phyloP scores from a whole-genome alignment of 2,329 filamentous ascomycete species.

The Bertia moriformis region DNA sequence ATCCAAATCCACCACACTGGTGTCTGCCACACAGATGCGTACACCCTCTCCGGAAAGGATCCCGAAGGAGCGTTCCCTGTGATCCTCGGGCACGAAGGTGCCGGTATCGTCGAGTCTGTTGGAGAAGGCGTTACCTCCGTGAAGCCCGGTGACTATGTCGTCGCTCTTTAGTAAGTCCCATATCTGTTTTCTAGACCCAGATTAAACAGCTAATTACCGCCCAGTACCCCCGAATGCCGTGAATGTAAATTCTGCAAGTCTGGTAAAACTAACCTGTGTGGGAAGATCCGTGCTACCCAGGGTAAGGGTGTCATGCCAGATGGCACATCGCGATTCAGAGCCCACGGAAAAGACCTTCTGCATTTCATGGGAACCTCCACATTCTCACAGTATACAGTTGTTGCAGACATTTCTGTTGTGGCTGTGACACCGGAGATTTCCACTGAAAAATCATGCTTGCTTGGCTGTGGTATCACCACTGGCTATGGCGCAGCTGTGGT shows the following conservation, averaged over 20 bases:
- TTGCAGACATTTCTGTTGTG: slow-evolving; percentile 65
- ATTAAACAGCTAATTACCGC: slow-evolving; percentile 1
- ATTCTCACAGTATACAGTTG: slow-evolving; percentile 66
- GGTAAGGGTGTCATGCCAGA: slow-evolving; percentile 65
- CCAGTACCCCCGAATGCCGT: slow-evolving; percentile 57
- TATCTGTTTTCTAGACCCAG: slow-evolving; percentile 1
- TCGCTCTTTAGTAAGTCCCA: slow-evolving; percentile 41
- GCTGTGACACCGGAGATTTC: slow-evolving; percentile 55
- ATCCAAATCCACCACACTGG: slow-evolving; percentile 66
- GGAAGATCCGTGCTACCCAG: slow-evolving; percentile 64
- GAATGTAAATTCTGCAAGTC: slow-evolving; percentile 73
- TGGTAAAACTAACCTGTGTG: slow-evolving; percentile 66
- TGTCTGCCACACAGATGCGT: slow-evolving; percentile 66
- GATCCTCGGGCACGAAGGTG: slow-evolving; percentile 51
- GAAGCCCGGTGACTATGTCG: slow-evolving; percentile 57
- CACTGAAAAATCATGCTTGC: slow-evolving; percentile 60
- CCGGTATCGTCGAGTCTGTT: slow-evolving; percentile 54
- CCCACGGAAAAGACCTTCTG: slow-evolving; percentile 58
- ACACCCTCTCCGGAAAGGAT: slow-evolving; percentile 55
- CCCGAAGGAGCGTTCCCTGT: slow-evolving; percentile 57
- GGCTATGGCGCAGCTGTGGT: slow-evolving; percentile 63
- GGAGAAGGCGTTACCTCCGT: slow-evolving; percentile 61
- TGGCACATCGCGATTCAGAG: slow-evolving; percentile 59
- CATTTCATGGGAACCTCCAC: slow-evolving; percentile 71
- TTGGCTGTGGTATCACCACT: slow-evolving; percentile 66